Percentiles rank a stretch among this genome's conserved stretches.
Evolutionary conservation across 345 rosid genomes (phyloP).

Genomic region (Citrus hindsii): DNA sequence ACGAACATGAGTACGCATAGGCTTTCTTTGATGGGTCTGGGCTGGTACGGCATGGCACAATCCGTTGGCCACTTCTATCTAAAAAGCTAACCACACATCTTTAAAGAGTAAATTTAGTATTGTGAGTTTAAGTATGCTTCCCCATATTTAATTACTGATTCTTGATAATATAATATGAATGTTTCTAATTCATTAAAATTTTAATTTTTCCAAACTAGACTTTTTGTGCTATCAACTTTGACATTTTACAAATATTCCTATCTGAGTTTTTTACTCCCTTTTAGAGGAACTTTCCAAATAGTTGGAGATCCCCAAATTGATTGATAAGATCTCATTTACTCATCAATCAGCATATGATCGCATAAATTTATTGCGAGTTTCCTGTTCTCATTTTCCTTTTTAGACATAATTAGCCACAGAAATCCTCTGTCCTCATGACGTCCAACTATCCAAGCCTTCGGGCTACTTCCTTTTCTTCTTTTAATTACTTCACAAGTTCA

Average conservation of each 20-base stretch:
- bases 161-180: too few species aligned
- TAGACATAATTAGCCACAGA: background rate
- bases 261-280: background rate
- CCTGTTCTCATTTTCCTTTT: background rate
- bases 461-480: background rate
- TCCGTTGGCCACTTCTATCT: too few species aligned
- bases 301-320: background rate
- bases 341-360: background rate
- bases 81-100: fast-evolving
- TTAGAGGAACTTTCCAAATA: background rate
- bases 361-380: background rate
- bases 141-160: too few species aligned
- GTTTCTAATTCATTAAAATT: too few species aligned
- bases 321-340: background rate
- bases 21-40: too few species aligned
- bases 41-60: too few species aligned
- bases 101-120: too few species aligned
- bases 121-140: fast-evolving
- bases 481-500: background rate
- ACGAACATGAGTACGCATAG: too few species aligned
- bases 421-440: background rate
- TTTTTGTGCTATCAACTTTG: background rate
- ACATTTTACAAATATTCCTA: background rate
- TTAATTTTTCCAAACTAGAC: too few species aligned
- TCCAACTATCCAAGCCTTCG: background rate